Percentiles rank a stretch among this genome's conserved stretches.
These are phyloP conservation scores for Tausonia pullulans DNA, from an alignment of 1,284 basidiomycete genomes.

Conservation along the genomic window DNA sequence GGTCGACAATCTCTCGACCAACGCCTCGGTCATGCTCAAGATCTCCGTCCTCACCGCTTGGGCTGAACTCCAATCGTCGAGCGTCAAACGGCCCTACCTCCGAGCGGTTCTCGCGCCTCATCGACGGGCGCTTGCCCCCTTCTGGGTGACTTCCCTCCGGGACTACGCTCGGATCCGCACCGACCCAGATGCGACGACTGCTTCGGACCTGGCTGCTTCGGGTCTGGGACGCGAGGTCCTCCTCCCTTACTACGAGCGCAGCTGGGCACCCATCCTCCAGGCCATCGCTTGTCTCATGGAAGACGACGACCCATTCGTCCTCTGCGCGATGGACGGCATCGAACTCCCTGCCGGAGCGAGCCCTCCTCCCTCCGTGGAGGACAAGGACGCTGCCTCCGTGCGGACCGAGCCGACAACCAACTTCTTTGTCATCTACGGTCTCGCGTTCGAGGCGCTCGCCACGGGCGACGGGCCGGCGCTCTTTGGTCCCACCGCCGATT, in stretches of 20 bases:
- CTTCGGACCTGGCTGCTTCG: slow-evolving; percentile 64
- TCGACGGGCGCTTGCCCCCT: slow-evolving; percentile 55
- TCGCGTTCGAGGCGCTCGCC: slow-evolving; percentile 81
- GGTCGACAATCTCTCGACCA: slow-evolving; percentile 74
- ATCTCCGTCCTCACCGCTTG: slow-evolving; percentile 90
- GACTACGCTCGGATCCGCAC: slow-evolving; percentile 86
- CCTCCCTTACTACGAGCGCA: slow-evolving; percentile 74
- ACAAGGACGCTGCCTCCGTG: slow-evolving; percentile 21
- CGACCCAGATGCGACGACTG: slow-evolving; percentile 69
- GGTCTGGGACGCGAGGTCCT: slow-evolving; percentile 82
- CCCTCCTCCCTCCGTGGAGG: slow-evolving; percentile 17
- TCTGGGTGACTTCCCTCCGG: slow-evolving; percentile 80
- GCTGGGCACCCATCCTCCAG: slow-evolving; percentile 75
- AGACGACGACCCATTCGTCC: slow-evolving; percentile 52
- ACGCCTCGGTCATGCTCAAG: slow-evolving; percentile 88
- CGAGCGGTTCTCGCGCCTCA: slow-evolving; percentile 74
- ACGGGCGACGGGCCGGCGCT: slow-evolving; percentile 51
- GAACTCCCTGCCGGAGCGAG: slow-evolving; percentile 20
- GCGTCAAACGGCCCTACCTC: slow-evolving; percentile 62
- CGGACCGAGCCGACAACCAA: slow-evolving; percentile 63
- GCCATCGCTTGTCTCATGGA: slow-evolving; percentile 75
- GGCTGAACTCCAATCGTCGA: slow-evolving; percentile 83
- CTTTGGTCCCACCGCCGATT: slow-evolving; percentile 32
- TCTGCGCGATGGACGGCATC: slow-evolving; percentile 71
- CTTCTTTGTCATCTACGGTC: slow-evolving; percentile 83